Evolutionary conservation across 2,329 filamentous ascomycete genomes (phyloP), one percentile per base, ranked within the genome.

Genomic region (Venturia effusa): DNA sequence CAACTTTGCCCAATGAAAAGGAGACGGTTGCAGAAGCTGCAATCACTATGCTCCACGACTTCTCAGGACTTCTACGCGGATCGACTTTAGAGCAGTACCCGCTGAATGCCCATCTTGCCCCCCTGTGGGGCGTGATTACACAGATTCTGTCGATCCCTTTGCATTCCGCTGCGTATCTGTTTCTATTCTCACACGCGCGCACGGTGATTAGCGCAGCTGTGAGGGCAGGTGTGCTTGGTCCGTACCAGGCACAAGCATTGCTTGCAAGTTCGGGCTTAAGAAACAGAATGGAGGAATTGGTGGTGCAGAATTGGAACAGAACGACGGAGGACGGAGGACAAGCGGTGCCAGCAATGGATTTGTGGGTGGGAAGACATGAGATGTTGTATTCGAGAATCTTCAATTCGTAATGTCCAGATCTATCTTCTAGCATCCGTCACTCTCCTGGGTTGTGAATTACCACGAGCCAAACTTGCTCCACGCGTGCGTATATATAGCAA

Each of bases 291-390:
- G 74, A 78, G 30, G 77, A 74, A 1, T 80, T 85, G 64, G 80
- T 92, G 10, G 78, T 81, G 61, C 75, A 82, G 64, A 85, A 87
- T 69, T 87, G 83, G 83, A 68, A 79, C 17, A 83, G 79, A 64
- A 73, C 69, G 1, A 78, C 87, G 0, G 85, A 88, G 64, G 82
- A 87, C 67, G 89, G 89, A 3, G 88, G 87, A 5, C 88, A 93
- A 77, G 85, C 79, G 64, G 86, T 91, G 66, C 90, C 90, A 0
- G 82, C 86, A 1, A 86, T 93, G 83, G 90, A 94, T 77, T 73
- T 94, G 39, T 94, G 90, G 89, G 81, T 92, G 70, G 90, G 90
- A 3, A 81, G 90, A 71, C 90, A 94, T 74, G 90, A 94, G 79
- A 78, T 90, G 72, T 74, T 94, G 67, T 94, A 94, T 74, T 92